Conservation (phyloP, 345 rosid species). For the Ailanthus altissimus region DNA sequence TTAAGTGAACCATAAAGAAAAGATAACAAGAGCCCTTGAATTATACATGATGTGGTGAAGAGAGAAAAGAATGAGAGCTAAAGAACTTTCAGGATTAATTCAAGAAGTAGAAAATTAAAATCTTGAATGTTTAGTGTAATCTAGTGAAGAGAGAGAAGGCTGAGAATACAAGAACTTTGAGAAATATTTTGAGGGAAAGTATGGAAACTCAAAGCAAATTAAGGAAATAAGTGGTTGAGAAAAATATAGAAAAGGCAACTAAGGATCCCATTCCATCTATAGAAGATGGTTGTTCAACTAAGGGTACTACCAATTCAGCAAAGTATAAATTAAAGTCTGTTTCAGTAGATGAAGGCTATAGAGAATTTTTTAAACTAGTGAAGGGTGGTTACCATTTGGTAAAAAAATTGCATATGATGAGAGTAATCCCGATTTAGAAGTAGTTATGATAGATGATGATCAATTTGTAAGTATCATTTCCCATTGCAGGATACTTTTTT, state of each 20-base stretch:
- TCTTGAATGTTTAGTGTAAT: background rate
- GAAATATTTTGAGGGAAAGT: slow-evolving; percentile 2
- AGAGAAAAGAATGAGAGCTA: background rate
- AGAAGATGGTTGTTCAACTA: slow-evolving; percentile 5
- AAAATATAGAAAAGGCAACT: slow-evolving; percentile 15
- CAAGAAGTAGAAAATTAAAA: slow-evolving; percentile 27
- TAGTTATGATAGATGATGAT: slow-evolving; percentile 37
- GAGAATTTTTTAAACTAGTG: slow-evolving; percentile 18
- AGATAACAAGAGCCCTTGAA: background rate
- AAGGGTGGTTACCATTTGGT: slow-evolving; percentile 23
- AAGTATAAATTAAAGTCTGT: slow-evolving; percentile 12
- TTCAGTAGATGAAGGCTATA: slow-evolving; percentile 33
- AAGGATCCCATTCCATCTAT: slow-evolving; percentile 12
- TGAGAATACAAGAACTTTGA: background rate
- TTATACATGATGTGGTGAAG: background rate
- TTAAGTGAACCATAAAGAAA: background rate
- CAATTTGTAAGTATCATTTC: slow-evolving; percentile 45
- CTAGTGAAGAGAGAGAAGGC: background rate
- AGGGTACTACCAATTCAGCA: background rate
- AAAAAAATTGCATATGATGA: slow-evolving; percentile 33
- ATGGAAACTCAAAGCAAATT: background rate
- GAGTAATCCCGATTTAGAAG: slow-evolving; percentile 51
- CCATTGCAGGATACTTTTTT: no score
- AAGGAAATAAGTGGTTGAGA: slow-evolving; percentile 18
- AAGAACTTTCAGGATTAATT: slow-evolving; percentile 18